A percentile compares a stretch with the other conserved stretches of the same genome.
Conservation (phyloP, 345 rosid species). For the Melaleuca quinquenervia region DNA sequence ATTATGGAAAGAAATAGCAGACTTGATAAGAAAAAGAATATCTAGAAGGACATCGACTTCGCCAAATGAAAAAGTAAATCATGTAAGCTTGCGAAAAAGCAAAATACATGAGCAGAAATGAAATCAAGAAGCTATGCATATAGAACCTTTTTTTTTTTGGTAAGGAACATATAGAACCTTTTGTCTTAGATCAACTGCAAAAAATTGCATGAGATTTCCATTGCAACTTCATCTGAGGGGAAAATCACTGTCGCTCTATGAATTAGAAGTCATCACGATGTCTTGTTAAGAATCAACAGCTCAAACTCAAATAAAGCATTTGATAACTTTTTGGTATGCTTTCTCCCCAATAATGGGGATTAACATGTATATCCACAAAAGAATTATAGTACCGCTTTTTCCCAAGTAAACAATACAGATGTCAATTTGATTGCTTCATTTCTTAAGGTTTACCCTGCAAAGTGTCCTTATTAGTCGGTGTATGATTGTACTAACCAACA, state of each 20-base stretch:
- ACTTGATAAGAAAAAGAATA: not conserved
- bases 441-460: not conserved
- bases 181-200: not conserved
- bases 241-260: not conserved
- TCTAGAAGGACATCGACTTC: not conserved
- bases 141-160: not conserved
- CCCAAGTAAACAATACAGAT: not conserved
- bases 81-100: not conserved
- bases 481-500: not conserved
- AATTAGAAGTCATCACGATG: not conserved
- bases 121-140: not conserved
- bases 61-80: not conserved
- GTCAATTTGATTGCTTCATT: not conserved
- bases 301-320: not conserved
- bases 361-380: not conserved
- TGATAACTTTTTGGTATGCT: not conserved
- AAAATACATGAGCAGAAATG: not conserved
- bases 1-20: not conserved
- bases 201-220: not conserved
- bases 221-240: not conserved
- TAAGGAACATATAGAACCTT: not conserved
- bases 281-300: not conserved
- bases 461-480: not conserved
- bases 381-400: not conserved
- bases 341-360: not conserved